Evolutionary conservation across 306 rosid species (phyloP).

Genomic region (Oxytropis ochrocephala): DNA sequence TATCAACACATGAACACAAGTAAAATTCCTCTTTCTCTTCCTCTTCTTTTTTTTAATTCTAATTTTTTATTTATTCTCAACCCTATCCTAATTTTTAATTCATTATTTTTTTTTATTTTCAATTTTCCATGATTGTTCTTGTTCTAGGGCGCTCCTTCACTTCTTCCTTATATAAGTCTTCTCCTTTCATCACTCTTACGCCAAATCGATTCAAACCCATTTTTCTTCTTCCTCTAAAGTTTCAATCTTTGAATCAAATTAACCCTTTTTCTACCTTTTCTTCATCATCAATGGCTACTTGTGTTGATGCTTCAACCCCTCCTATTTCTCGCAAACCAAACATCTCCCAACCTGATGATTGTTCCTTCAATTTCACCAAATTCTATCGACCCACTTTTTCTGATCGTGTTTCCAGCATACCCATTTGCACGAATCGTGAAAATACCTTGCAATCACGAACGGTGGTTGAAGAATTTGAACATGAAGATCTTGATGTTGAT

Average conservation of each 20-base stretch:
- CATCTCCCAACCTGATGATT: constrained; percentile 28
- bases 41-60: background rate
- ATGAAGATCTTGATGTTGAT: constrained; percentile 14
- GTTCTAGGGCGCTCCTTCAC: constrained; percentile 6
- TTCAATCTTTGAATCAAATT: background rate
- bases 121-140: constrained; percentile 35
- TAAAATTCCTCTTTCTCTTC: background rate
- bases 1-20: background rate
- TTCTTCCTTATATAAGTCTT: constrained; percentile 25
- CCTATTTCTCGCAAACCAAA: constrained; percentile 44
- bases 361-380: constrained; percentile 24
- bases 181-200: constrained; percentile 20
- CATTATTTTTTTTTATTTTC: background rate
- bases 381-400: constrained; percentile 40
- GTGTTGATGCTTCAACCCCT: constrained; percentile 37
- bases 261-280: background rate
- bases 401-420: constrained; percentile 29
- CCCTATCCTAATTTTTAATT: background rate
- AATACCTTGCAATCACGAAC: background rate
- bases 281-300: constrained; percentile 49
- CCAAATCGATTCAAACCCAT: constrained; percentile 19
- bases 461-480: constrained; percentile 13
- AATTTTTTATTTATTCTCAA: background rate
- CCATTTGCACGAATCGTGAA: constrained; percentile 41
- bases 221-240: background rate